Evolutionary conservation across 1,139 yeast species (phyloP).

Genomic region (Schizosaccharomyces versatilis): DNA sequence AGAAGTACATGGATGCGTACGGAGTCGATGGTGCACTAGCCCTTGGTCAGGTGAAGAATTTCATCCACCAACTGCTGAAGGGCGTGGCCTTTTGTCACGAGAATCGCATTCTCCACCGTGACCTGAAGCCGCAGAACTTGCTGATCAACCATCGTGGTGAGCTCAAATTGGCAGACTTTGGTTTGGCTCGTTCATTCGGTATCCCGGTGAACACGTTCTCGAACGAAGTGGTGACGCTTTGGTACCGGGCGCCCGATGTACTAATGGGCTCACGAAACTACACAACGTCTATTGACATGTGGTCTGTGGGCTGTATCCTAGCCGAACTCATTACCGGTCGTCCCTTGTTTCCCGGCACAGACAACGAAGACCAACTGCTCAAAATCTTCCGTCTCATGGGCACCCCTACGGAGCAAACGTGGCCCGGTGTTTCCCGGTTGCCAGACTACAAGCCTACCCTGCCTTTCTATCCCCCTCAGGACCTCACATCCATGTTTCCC

Average conservation of each 20-base stretch:
- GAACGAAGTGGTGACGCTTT: slow-evolving; percentile 87
- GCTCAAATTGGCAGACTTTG: slow-evolving; percentile 88
- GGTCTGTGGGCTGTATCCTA: slow-evolving; percentile 96
- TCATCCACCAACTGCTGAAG: slow-evolving; percentile 75
- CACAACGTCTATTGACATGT: slow-evolving; percentile 87
- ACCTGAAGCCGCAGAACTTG: slow-evolving; percentile 83
- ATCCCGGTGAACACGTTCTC: slow-evolving; percentile 94
- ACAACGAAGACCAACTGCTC: slow-evolving; percentile 81
- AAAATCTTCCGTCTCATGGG: slow-evolving; percentile 53
- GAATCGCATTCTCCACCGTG: slow-evolving; percentile 82
- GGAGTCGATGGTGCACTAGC: slow-evolving; percentile 66
- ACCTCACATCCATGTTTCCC: slow-evolving; percentile 55
- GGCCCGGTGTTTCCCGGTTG: slow-evolving; percentile 80
- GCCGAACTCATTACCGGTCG: slow-evolving; percentile 98
- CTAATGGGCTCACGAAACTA: slow-evolving; percentile 83
- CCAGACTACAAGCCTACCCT: slow-evolving; percentile 72
- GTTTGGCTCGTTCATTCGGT: slow-evolving; percentile 84
- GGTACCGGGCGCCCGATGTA: slow-evolving; percentile 98
- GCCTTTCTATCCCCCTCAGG: slow-evolving; percentile 63
- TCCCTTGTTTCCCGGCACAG: slow-evolving; percentile 86
- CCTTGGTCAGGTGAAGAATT: slow-evolving; percentile 57
- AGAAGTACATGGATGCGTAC: slow-evolving; percentile 77
- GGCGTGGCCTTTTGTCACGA: slow-evolving; percentile 92
- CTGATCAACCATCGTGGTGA: slow-evolving; percentile 75
- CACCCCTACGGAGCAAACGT: slow-evolving; percentile 80